phyloP scores from a whole-genome alignment of 2,329 filamentous ascomycete species.

The Cercospora citrullina region DNA sequence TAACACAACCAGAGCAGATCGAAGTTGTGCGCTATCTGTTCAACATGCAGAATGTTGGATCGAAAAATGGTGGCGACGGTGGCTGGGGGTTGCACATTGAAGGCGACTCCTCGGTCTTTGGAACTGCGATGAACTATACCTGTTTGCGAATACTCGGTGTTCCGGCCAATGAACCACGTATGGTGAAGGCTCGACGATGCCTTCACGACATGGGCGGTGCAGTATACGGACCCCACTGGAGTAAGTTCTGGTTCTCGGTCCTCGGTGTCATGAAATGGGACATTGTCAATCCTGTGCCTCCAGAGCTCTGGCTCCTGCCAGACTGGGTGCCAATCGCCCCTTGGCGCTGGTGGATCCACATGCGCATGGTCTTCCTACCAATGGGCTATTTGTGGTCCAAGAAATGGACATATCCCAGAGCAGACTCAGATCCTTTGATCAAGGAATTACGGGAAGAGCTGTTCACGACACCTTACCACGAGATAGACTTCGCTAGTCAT shows the following conservation, averaged over 20 bases:
- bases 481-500: slow-evolving; percentile 74
- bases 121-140: slow-evolving; percentile 85
- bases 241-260: slow-evolving; percentile 91
- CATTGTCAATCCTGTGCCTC: slow-evolving; percentile 88
- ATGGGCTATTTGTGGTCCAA: slow-evolving; percentile 91
- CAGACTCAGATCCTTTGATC: slow-evolving; percentile 63
- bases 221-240: slow-evolving; percentile 84
- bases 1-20: slow-evolving; percentile 74
- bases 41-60: slow-evolving; percentile 66
- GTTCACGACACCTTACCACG: slow-evolving; percentile 73
- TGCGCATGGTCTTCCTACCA: slow-evolving; percentile 90
- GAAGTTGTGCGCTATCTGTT: slow-evolving; percentile 94
- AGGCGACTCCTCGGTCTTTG: slow-evolving; percentile 87
- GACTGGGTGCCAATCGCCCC: slow-evolving; percentile 41
- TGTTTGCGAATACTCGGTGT: slow-evolving; percentile 78
- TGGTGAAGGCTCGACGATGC: slow-evolving; percentile 79
- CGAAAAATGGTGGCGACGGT: slow-evolving; percentile 69
- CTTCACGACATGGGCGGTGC: slow-evolving; percentile 86
- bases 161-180: slow-evolving; percentile 75
- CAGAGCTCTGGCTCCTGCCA: slow-evolving; percentile 73
- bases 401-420: slow-evolving; percentile 71
- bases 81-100: slow-evolving; percentile 97
- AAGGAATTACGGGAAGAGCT: slow-evolving; percentile 75
- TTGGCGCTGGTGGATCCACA: slow-evolving; percentile 69
- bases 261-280: slow-evolving; percentile 85